Percentiles rank a stretch among this genome's conserved stretches.
These are phyloP conservation scores for Apiotrichum porosum DNA, from an alignment of 1,284 basidiomycete genomes.

Conservation along the genomic window DNA sequence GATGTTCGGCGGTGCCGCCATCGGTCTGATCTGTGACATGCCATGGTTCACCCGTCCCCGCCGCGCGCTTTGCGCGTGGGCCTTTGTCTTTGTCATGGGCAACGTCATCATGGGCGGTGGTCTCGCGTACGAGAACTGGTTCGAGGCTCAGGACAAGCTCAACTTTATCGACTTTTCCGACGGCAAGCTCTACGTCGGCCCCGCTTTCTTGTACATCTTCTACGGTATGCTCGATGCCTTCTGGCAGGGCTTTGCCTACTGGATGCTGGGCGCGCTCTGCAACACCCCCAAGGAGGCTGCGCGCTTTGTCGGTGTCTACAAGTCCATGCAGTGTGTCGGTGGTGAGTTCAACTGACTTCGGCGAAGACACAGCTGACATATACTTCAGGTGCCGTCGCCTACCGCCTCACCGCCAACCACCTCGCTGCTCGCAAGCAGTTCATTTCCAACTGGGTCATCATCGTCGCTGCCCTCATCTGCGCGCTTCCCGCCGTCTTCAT, in stretches of 20 bases:
- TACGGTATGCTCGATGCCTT: conserved; percentile 39
- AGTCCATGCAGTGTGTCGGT: conserved; percentile 20
- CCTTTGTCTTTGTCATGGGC: conserved; percentile 20
- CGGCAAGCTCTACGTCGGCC: conserved; percentile 23
- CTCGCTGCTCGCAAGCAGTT: conserved; percentile 19
- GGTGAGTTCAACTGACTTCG: too few species aligned
- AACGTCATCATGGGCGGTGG: conserved; percentile 29
- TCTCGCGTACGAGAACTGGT: conserved; percentile 16
- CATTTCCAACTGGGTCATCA: conserved; percentile 22
- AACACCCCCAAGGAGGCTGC: conserved; percentile 21
- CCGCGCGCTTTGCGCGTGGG: conserved; percentile 25
- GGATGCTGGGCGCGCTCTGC: conserved; percentile 27
- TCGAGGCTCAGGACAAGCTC: conserved; percentile 3
- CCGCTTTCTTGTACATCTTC: conserved; percentile 31
- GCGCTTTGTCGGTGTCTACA: conserved; percentile 24
- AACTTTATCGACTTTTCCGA: conserved; percentile 17
- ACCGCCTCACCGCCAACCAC: conserved; percentile 14
- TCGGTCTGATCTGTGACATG: conserved; percentile 31
- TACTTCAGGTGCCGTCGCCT: conserved; percentile 12
- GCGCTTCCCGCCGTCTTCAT: conserved; percentile 18
- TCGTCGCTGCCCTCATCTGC: conserved; percentile 13
- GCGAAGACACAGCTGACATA: too few species aligned
- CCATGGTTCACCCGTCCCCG: conserved; percentile 9
- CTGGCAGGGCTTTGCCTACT: conserved; percentile 39
- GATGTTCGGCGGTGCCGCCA: conserved; percentile 26